Base-by-base conservation (phyloP, 2,329 filamentous ascomycete genomes). In the Diaporthe caulivora region DNA sequence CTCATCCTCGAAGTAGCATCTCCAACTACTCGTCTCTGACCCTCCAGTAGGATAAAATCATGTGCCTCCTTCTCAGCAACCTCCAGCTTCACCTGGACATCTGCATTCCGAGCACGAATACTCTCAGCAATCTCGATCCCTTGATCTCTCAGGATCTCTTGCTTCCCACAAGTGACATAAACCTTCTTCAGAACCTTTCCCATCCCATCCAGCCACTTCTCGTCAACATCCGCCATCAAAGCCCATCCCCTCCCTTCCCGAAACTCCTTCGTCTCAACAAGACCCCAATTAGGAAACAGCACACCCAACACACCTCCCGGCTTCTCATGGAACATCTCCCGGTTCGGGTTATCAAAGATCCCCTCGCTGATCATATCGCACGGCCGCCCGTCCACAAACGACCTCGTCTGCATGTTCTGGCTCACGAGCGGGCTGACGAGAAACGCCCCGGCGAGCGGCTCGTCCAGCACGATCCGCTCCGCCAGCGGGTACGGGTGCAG, bases 371-470 rank as follows among this genome's bases (percentile, higher is more conserved):
- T 64, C 82, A 84, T 84, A 65, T 84, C 83, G 31, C 80, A 78
- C 7, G 72, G 53, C 7, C 73, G 64, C 67, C 83, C 81, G 21
- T 80, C 77, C 1, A 13, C 9, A 68, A 79, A 81, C 2, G 81
- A 80, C 3, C 55, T n/a, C 17, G 72, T 67, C 1, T 73, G 72
- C 2, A 72, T 76, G 11, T 77, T 71, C 40, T 65, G 72, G 64
- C 77, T 80, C 6, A 83, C 71, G 79, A 79, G 80, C 0, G 83
- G 82, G 24, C 81, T 83, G 5, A 83, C 79, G 1, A 80, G 34
- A 40, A 83, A 81, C 4, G 78, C 78, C 4, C 77, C 83, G 0
- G 79, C 79, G 1, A 84, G 76, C 6, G 78, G 79, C 29, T 77
- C 79, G 13, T 72, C 72, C 29, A 83, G 73, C 0, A 55, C n/a